Evolutionary conservation across 495 filamentous ascomycete genomes (phyloP).

Genomic region (Tuber magnatum): DNA sequence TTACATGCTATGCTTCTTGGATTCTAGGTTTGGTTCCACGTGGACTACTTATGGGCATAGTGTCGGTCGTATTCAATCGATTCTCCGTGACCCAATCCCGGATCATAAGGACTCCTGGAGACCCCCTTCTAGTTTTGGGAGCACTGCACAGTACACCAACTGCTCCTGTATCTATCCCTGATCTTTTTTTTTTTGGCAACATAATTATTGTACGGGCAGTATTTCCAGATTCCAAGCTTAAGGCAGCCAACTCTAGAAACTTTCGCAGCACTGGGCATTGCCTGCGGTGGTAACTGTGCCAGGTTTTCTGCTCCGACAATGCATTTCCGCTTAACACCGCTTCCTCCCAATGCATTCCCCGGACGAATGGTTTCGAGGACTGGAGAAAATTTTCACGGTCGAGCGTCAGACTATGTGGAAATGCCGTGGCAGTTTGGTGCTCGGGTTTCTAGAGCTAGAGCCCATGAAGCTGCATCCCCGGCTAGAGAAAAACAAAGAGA

Average conservation of each 20-base stretch:
- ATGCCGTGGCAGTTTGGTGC: background rate
- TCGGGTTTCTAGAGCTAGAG: background rate
- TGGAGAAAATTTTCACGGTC: background rate
- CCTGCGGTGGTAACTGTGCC: background rate
- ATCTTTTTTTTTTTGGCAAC: background rate
- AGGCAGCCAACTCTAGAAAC: background rate
- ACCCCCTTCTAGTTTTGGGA: background rate
- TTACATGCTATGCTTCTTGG: background rate
- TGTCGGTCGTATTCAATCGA: background rate
- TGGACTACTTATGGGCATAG: background rate
- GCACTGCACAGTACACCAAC: background rate
- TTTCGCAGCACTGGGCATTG: background rate
- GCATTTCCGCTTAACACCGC: background rate
- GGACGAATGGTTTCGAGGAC: background rate
- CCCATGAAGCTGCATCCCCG: background rate
- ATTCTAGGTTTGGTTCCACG: background rate
- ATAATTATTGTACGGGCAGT: background rate
- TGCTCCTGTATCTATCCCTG: background rate
- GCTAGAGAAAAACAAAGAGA: background rate
- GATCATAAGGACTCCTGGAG: background rate
- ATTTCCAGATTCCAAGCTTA: background rate
- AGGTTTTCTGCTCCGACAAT: background rate
- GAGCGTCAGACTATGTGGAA: background rate
- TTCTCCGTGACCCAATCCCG: background rate
- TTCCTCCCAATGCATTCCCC: background rate